Evolutionary conservation across 2,329 filamentous ascomycete species (phyloP), one percentile per base, ranked within the genome.

Genomic region (Allantophomopsis cytisporea): DNA sequence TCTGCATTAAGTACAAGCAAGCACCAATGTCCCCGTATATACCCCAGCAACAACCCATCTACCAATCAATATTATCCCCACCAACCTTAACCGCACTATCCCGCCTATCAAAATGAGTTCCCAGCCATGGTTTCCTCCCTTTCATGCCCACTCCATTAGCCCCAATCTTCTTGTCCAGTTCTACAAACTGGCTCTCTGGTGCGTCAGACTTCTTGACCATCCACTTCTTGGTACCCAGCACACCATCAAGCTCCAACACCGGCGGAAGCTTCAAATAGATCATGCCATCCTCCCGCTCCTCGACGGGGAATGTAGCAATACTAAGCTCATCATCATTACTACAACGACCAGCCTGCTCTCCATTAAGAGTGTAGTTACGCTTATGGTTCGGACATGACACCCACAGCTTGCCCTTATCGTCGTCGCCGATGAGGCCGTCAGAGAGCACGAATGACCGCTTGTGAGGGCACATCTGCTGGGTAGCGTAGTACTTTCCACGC

Each of bases 391-490:
- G 87, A 54, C 86, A 94, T 1, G 80, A 85, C 14, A 94, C 74
- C 79, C 82, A 94, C n/a, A 87, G 77, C 43, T 77, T 78, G 45
- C 73, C 64, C 35, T 66, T 58, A 43, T 63, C 51, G 43, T 55
- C 45, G 43, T 61, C 51, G 32, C 88, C 87, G 36, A 94, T 71
- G 7, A 94, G 64, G 2, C 86, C 85, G 55, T 94, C 88, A 0
- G 81, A 82, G 18, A 94, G 73, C n/a, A 88, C 80, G 53, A 94
- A 94, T 1, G 86, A 80, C 10, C 86, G 80, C 61, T 89, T 91
- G 63, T 94, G 86, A 8, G 87, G 87, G 57, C 87, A 94, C 87
- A 94, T 94, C 56, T 94, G 85, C 62, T 94, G 87, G 12, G 82
- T 83, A 42, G 83, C 83, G 58, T 89, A 89, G 66, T 80, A 93